Base-by-base conservation (phyloP, 306 rosid species). In the Vigna angularis region DNA sequence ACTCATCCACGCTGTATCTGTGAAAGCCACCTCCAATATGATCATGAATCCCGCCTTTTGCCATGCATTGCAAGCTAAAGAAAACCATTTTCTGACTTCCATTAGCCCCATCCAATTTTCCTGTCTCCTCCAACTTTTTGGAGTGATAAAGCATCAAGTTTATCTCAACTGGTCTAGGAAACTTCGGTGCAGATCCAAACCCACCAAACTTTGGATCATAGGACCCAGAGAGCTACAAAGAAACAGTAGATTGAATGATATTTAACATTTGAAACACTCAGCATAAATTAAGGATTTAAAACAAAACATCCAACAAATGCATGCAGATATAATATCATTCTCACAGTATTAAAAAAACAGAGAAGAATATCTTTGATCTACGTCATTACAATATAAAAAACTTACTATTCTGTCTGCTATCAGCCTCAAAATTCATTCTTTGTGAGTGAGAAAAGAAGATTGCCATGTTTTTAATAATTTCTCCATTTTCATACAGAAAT, bases 11-110 rank as follows among this genome's bases (percentile, higher is more conserved):
- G 4, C 98, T 94, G 76, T 94, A 94, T 90, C 98, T 88, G 78
- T 94, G 98, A 81, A 94, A 94, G 30, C 98, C 98, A 32, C 98
- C 97, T 78, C 98, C 98, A 69, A 94, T 38, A 55, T 94, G 98
- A 81, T 94, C 97, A 62, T 90, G 97, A 73, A 94, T 72, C 55
- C 98, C 98, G 40, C 98, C 98, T 77, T 89, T 90, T 76, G 97
- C 97, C 98, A 94, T 94, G 85, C 91, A 87, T 82, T 92, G 88
- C 87, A 94, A 85, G 84, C 85, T 86, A 74, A 84, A 83, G 66
- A 88, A 72, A 69, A 91, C 97, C 94, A 83, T 88, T 68, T 88
- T 67, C 85, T 58, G 79, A 77, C 20, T 73, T 85, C 73, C 85
- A 44, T 81, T 83, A 79, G 90, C 91, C 82, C 56, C 89, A 70